phyloP scores from a whole-genome alignment of 352 stramenopile genomes.

The Phytophthora lateralis region DNA sequence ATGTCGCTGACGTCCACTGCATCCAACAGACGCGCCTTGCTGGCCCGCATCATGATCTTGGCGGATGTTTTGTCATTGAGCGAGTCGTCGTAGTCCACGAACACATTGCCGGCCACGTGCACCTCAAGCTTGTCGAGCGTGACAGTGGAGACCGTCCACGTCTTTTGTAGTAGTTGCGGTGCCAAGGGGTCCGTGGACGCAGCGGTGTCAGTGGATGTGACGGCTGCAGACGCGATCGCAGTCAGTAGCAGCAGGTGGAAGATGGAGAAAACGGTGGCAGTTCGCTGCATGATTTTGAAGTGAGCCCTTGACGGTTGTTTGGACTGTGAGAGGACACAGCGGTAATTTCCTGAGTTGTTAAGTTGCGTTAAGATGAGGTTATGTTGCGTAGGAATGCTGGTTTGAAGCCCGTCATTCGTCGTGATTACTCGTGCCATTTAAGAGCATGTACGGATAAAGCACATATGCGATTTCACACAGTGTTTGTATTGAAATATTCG shows the following conservation, averaged over 20 bases:
- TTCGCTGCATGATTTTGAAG: constrained; percentile 14
- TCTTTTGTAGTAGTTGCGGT: constrained; percentile 28
- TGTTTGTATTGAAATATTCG: neutral
- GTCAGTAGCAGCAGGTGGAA: constrained; percentile 1
- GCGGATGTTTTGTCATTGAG: constrained; percentile 26
- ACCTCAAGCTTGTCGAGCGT: constrained; percentile 34
- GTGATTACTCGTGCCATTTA: neutral
- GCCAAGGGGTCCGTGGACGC: constrained; percentile 10
- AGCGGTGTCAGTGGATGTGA: constrained; percentile 13
- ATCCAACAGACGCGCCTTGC: constrained; percentile 29
- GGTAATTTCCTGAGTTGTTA: constrained; percentile 1
- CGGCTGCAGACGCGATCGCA: constrained; percentile 1
- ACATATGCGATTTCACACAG: neutral
- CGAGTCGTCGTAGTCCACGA: constrained; percentile 44
- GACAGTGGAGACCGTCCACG: constrained; percentile 37
- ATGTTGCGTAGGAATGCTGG: neutral
- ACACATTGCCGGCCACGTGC: constrained; percentile 42
- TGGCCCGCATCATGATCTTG: constrained; percentile 38
- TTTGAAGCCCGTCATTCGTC: neutral
- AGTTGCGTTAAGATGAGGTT: neutral
- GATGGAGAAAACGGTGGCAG: neutral
- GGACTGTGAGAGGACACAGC: constrained; percentile 8
- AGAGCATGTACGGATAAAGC: constrained; percentile 1
- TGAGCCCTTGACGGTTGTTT: constrained; percentile 8
- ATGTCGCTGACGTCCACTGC: constrained; percentile 31